These are phyloP conservation scores for Lipomyces sp. DNA, from an alignment of 805 yeast genomes.

Conservation along the genomic window DNA sequence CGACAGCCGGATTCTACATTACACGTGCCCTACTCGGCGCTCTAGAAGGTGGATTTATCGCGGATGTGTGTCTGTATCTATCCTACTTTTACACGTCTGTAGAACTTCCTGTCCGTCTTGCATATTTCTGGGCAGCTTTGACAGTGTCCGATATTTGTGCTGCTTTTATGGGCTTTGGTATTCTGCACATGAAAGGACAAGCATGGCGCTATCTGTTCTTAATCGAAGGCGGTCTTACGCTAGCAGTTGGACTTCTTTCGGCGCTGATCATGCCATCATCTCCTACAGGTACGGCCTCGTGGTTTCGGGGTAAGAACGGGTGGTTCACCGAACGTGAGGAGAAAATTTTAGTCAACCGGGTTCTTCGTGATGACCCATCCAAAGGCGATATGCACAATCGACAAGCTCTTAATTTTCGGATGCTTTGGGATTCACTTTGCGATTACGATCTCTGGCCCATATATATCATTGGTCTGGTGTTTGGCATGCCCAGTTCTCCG, in stretches of 20 bases:
- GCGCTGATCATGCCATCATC: conserved; percentile 60
- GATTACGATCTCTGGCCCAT: conserved; percentile 65
- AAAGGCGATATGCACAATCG: conserved; percentile 70
- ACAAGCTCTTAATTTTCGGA: conserved; percentile 53
- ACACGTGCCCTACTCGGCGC: conserved; percentile 59
- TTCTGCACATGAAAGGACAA: conserved; percentile 56
- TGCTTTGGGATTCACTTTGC: conserved; percentile 48
- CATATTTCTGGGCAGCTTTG: conserved; percentile 63
- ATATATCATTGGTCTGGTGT: conserved; percentile 54
- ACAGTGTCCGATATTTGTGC: conserved; percentile 54
- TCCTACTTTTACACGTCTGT: conserved; percentile 64
- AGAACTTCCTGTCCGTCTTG: conserved; percentile 62
- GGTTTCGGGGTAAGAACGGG: conserved; percentile 47
- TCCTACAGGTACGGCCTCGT: conserved; percentile 17
- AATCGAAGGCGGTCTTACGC: conserved; percentile 58
- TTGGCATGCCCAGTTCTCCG: conserved; percentile 49
- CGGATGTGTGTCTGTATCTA: conserved; percentile 66
- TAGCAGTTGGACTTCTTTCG: conserved; percentile 55
- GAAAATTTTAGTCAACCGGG: conserved; percentile 61
- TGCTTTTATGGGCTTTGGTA: conserved; percentile 58
- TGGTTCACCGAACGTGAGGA: conserved; percentile 61
- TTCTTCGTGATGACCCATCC: conserved; percentile 66
- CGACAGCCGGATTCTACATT: conserved; percentile 48
- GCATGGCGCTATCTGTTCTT: conserved; percentile 74
- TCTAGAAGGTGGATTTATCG: conserved; percentile 70